Evolutionary conservation across 2,329 filamentous ascomycete species (phyloP).

Genomic region (Sporothrix curviconia): DNA sequence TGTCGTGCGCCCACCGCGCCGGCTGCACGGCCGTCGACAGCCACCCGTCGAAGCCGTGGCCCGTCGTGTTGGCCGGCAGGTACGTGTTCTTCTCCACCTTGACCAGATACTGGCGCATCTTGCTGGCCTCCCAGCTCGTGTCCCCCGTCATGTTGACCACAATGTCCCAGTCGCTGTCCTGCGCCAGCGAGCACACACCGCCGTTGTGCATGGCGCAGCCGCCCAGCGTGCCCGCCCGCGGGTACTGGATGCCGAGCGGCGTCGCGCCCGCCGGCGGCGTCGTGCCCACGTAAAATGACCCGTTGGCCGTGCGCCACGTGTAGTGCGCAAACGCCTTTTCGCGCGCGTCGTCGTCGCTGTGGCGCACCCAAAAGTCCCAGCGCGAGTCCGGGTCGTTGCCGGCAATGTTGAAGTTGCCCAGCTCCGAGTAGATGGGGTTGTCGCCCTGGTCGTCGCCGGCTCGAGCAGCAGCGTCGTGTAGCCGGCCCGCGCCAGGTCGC

Average conservation of each 20-base stretch:
- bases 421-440: slow-evolving; percentile 24
- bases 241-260: slow-evolving; percentile 23
- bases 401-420: slow-evolving; percentile 26
- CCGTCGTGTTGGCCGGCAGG: slow-evolving; percentile 23
- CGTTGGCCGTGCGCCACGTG: slow-evolving; percentile 31
- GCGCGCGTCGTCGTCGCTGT: slow-evolving; percentile 13
- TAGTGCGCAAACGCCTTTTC: slow-evolving; percentile 42
- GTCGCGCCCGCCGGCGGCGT: slow-evolving; percentile 18
- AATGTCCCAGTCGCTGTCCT: slow-evolving; percentile 43
- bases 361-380: slow-evolving; percentile 18
- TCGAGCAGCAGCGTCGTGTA: slow-evolving; percentile 46
- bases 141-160: slow-evolving; percentile 45
- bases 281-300: slow-evolving; percentile 21
- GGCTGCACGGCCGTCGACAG: slow-evolving; percentile 27
- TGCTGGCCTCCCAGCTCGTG: slow-evolving; percentile 39
- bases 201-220: slow-evolving; percentile 42
- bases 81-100: slow-evolving; percentile 43
- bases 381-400: slow-evolving; percentile 14
- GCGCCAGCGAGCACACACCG: slow-evolving; percentile 42
- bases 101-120: slow-evolving; percentile 44
- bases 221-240: slow-evolving; percentile 23
- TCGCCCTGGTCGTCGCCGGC: slow-evolving; percentile 43
- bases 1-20: slow-evolving; percentile 12
- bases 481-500: slow-evolving; percentile 43
- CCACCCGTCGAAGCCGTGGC: slow-evolving; percentile 37